Base-by-base conservation (phyloP, 768 basidiomycete genomes). In the Sistotremastrum suecicum region DNA sequence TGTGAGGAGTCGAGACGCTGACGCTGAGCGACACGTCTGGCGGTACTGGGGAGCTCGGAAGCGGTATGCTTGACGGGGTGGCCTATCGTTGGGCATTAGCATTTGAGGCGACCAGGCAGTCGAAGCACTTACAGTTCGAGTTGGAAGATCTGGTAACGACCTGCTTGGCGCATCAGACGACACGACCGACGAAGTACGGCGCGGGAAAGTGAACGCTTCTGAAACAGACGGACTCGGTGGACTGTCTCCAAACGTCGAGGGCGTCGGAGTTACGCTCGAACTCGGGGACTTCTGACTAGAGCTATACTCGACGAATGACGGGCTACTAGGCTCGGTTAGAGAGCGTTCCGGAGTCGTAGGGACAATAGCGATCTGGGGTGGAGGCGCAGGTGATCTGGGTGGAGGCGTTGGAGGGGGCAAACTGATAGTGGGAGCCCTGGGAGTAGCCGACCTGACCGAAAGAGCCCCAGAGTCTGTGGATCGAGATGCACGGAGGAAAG, bases 401-500 rank as follows among this genome's bases (percentile, higher is more conserved):
- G 20, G 20, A 20, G 20, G 20, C 20, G 20, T 20, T 20, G 20
- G 20, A 20, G 20, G 20, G 20, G 20, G 20, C 20, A 20, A 20
- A 20, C 20, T 20, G 20, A 20, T 20, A 20, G 20, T 1, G 20
- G 20, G 20, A 20, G 20, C 20, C 20, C 20, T 20, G 20, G 20
- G 20, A 20, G 20, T 20, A 20, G 20, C 20, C 20, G 20, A 20
- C 20, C 20, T 20, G 20, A 20, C 20, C 20, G 20, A 20, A 20
- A 20, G 20, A 20, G 20, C 20, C 20, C 20, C 20, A 20, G 20
- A 20, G 20, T 20, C 20, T 20, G 20, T 20, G 20, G 20, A 20
- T 20, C 20, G 20, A 20, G 20, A 20, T 0, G 84, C 81, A 31
- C 80, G 66, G 55, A 86, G 63, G 57, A 81, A 68, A 0, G 84